These are phyloP conservation scores for Cryphonectria japonica DNA, from an alignment of 2,329 filamentous ascomycete species.

Conservation along the genomic window DNA sequence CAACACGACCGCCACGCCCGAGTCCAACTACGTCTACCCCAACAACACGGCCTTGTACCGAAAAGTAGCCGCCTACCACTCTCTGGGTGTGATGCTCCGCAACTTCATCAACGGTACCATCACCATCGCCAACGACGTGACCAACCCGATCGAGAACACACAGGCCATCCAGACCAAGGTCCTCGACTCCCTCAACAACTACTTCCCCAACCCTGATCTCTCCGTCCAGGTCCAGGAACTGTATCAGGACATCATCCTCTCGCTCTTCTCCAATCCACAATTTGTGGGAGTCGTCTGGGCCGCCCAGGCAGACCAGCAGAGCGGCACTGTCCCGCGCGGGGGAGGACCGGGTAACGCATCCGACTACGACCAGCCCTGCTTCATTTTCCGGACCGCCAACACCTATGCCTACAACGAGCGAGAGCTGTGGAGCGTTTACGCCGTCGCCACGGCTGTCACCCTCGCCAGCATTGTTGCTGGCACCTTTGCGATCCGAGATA, in stretches of 20 bases:
- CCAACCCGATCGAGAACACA: constrained; percentile 37
- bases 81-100: constrained; percentile 41
- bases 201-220: constrained; percentile 38
- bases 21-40: constrained; percentile 39
- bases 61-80: constrained; percentile 41
- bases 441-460: constrained; percentile 33
- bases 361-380: constrained; percentile 38
- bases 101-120: constrained; percentile 41
- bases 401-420: constrained; percentile 40
- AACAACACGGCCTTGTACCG: constrained; percentile 38
- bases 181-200: constrained; percentile 41
- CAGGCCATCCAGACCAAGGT: constrained; percentile 46
- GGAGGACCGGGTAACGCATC: constrained; percentile 19
- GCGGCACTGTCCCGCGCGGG: constrained; percentile 33
- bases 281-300: constrained; percentile 35
- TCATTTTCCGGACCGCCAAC: constrained; percentile 38
- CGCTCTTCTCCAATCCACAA: constrained; percentile 28
- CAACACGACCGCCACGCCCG: constrained; percentile 39
- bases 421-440: constrained; percentile 41
- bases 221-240: constrained; percentile 36
- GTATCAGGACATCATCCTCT: constrained; percentile 37
- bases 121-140: constrained; percentile 33
- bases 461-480: constrained; percentile 39
- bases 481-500: constrained; percentile 40
- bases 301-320: constrained; percentile 34